Conservation (phyloP, 768 basidiomycete genomes). For the Boletus speciosus region DNA sequence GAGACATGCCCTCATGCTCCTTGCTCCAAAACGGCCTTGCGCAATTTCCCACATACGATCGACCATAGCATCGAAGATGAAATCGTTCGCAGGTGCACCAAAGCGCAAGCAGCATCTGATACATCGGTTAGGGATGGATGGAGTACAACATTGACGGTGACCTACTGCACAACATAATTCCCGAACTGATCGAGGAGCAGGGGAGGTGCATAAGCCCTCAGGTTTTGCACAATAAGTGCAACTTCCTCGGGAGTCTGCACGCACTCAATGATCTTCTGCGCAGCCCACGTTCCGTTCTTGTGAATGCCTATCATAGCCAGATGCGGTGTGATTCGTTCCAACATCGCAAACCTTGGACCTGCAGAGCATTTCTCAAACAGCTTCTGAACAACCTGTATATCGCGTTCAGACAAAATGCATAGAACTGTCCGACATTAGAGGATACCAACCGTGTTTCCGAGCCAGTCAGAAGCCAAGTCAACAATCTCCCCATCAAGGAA, state of each 20-base stretch:
- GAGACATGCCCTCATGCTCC: slow-evolving; percentile 95
- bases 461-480: slow-evolving; percentile 94
- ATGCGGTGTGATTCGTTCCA: slow-evolving; percentile 91
- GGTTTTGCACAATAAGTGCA: slow-evolving; percentile 75
- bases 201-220: slow-evolving; percentile 90
- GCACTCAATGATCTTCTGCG: slow-evolving; percentile 98
- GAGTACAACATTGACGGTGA: slow-evolving; percentile 11
- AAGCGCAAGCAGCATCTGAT: slow-evolving; percentile 86
- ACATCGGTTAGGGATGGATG: slow-evolving; percentile 4
- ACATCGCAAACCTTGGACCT: slow-evolving; percentile 77
- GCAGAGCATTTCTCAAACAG: slow-evolving; percentile 88
- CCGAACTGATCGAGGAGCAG: slow-evolving; percentile 92
- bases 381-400: slow-evolving; percentile 84
- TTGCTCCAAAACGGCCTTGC: slow-evolving; percentile 95
- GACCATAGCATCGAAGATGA: slow-evolving; percentile 96
- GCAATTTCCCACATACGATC: slow-evolving; percentile 99
- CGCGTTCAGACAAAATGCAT: slow-evolving; percentile 2
- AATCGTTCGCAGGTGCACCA: slow-evolving; percentile 84
- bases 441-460: slow-evolving; percentile 75
- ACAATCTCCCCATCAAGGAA: slow-evolving; percentile 94
- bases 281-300: slow-evolving; percentile 99
- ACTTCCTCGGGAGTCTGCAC: slow-evolving; percentile 86
- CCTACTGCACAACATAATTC: slow-evolving; percentile 90
- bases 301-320: slow-evolving; percentile 98
- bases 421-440: background rate